These are phyloP conservation scores for Calocybe cyanea DNA, from an alignment of 768 basidiomycete genomes.

Conservation along the genomic window DNA sequence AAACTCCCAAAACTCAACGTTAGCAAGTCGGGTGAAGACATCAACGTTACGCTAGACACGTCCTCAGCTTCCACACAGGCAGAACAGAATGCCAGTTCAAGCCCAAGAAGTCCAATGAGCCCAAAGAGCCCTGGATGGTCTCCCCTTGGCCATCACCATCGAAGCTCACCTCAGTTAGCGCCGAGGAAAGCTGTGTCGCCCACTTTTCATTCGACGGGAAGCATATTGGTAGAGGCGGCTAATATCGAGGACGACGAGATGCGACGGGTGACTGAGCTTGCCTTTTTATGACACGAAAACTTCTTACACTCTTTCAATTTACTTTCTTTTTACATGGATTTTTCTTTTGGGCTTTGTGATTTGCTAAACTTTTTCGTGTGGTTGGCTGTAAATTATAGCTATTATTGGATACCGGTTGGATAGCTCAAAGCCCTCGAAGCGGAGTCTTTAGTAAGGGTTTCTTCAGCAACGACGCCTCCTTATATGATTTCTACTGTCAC, in stretches of 20 bases:
- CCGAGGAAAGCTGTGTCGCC: slow-evolving; percentile 45
- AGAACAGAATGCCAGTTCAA: slow-evolving; percentile 9
- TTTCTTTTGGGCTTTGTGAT: too few relatives aligned
- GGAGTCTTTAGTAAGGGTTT: too few relatives aligned
- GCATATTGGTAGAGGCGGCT: slow-evolving; percentile 48
- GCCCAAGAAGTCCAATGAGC: slow-evolving; percentile 5
- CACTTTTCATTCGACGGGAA: slow-evolving; percentile 55
- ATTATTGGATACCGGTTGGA: too few relatives aligned
- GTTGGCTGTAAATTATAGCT: too few relatives aligned
- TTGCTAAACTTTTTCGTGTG: too few relatives aligned
- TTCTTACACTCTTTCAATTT: not conserved
- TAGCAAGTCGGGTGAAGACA: too few relatives aligned
- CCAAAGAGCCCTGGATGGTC: slow-evolving; percentile 6
- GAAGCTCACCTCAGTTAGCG: slow-evolving; percentile 6
- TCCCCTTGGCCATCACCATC: slow-evolving; percentile 5
- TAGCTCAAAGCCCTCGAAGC: too few relatives aligned
- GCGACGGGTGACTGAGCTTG: slow-evolving; percentile 66
- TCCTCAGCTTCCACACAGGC: slow-evolving; percentile 30
- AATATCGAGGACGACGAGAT: slow-evolving; percentile 66
- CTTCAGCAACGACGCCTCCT: too few relatives aligned
- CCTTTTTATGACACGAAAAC: slow-evolving; percentile 48
- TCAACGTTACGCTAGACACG: slow-evolving; percentile 21
- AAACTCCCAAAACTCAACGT: slow-evolving; percentile 2
- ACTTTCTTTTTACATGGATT: not conserved
- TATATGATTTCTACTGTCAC: too few relatives aligned